phyloP scores from a whole-genome alignment of 2,329 filamentous ascomycete species.

The Arthrobotrys entomopaga region DNA sequence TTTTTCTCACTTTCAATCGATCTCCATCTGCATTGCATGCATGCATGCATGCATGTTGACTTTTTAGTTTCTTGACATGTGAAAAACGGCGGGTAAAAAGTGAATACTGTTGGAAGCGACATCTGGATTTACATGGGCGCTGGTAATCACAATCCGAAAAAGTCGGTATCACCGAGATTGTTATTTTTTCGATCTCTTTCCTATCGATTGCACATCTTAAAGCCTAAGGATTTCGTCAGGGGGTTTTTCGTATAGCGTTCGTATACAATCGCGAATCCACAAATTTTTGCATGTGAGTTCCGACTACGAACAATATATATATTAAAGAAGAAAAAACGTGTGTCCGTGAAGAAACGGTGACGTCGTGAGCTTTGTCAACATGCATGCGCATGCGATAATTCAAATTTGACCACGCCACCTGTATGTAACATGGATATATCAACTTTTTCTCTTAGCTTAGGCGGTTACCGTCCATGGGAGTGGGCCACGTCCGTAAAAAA shows the following conservation, averaged over 20 bases:
- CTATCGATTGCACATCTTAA: constrained; percentile 15
- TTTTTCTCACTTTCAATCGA: background rate
- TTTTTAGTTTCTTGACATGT: constrained; percentile 7
- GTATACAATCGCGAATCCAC: too few relatives aligned
- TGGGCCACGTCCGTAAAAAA: constrained; percentile 8
- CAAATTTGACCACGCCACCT: constrained; percentile 28
- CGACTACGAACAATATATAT: constrained; percentile 7
- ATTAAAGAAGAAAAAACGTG: constrained; percentile 6
- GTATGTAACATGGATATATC: constrained; percentile 7
- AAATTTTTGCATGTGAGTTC: constrained; percentile 41
- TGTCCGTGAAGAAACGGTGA: constrained; percentile 15
- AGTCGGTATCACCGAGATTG: constrained; percentile 21
- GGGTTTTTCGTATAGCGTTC: constrained; percentile 1
- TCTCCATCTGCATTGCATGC: too few relatives aligned
- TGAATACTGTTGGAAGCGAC: constrained; percentile 4
- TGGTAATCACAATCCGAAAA: background rate
- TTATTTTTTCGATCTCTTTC: too few relatives aligned
- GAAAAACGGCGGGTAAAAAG: constrained; percentile 5
- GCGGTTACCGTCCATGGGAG: constrained; percentile 8
- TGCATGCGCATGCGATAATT: constrained; percentile 1
- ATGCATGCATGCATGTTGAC: too few relatives aligned
- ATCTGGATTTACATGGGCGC: background rate
- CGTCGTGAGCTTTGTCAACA: constrained; percentile 20
- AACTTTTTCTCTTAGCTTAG: background rate
- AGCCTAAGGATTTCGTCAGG: background rate